These are phyloP conservation scores for Wickerhamiella lipophila DNA, from an alignment of 805 yeast genomes.

Conservation along the genomic window DNA sequence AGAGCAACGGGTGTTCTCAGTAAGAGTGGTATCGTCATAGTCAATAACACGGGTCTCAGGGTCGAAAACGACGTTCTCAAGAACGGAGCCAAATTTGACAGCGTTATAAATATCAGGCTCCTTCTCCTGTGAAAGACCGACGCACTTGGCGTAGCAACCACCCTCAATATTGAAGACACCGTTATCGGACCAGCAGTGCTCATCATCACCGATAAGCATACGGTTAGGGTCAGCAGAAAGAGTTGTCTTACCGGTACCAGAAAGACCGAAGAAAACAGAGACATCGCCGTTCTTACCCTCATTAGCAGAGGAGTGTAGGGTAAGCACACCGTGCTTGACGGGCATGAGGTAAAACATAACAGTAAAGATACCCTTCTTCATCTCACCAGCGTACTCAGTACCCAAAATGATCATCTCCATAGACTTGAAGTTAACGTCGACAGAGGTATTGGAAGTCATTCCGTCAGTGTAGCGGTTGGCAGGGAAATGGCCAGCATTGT, in stretches of 20 bases:
- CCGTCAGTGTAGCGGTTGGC: slow-evolving; percentile 94
- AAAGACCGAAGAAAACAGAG: slow-evolving; percentile 87
- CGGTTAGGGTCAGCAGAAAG: slow-evolving; percentile 93
- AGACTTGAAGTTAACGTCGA: slow-evolving; percentile 88
- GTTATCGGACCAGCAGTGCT: slow-evolving; percentile 97
- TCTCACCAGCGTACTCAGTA: slow-evolving; percentile 98
- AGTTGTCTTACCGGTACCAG: slow-evolving; percentile 98
- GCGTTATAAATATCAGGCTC: slow-evolving; percentile 98
- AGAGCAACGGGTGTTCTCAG: slow-evolving; percentile 97
- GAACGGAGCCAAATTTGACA: slow-evolving; percentile 83
- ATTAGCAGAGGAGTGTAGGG: slow-evolving; percentile 90
- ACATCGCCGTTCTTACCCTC: slow-evolving; percentile 82
- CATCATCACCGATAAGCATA: slow-evolving; percentile 92
- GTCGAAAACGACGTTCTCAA: slow-evolving; percentile 87
- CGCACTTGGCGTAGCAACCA: slow-evolving; percentile 97
- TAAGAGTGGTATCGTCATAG: slow-evolving; percentile 64
- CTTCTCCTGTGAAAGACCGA: slow-evolving; percentile 76
- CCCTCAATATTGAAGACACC: slow-evolving; percentile 99
- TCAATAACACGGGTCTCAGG: slow-evolving; percentile 69
- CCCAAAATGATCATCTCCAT: slow-evolving; percentile 99
- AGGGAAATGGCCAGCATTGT: slow-evolving; percentile 98
- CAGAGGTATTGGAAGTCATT: slow-evolving; percentile 92
- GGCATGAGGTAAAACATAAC: slow-evolving; percentile 99
- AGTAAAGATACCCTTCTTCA: slow-evolving; percentile 98
- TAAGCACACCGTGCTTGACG: slow-evolving; percentile 75